Conservation (phyloP, 352 stramenopile genomes). For the Pythium aquatile region DNA sequence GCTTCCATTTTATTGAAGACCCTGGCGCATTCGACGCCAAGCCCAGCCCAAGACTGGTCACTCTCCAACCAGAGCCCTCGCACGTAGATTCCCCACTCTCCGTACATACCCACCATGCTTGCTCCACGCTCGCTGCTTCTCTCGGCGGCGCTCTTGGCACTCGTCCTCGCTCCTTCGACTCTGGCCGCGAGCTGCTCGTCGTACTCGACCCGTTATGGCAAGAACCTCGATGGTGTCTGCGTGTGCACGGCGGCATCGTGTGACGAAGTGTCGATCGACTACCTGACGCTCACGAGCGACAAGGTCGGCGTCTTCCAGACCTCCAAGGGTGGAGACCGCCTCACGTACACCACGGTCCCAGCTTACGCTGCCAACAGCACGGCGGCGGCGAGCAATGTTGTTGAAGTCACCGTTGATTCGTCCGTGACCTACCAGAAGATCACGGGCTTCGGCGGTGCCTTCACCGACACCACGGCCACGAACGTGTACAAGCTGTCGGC, state of each 20-base stretch:
- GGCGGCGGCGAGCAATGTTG: conserved; percentile 29
- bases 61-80: neutral
- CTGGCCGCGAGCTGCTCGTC: conserved; percentile 12
- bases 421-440: conserved; percentile 69
- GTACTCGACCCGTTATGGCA: conserved; percentile 39
- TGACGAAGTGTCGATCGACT: conserved; percentile 47
- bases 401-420: conserved; percentile 34
- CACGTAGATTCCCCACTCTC: neutral
- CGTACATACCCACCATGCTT: neutral
- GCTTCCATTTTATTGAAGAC: conserved; percentile 1
- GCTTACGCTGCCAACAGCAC: neutral
- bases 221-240: conserved; percentile 47
- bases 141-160: neutral
- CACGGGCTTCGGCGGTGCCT: conserved; percentile 84
- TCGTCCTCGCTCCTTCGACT: neutral
- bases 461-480: conserved; percentile 80
- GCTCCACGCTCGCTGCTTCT: neutral
- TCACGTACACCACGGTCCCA: conserved; percentile 30
- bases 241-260: conserved; percentile 47
- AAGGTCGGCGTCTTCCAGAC: conserved; percentile 45
- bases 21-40: neutral
- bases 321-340: conserved; percentile 38
- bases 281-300: conserved; percentile 32
- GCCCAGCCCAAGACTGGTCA: neutral
- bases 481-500: conserved; percentile 67